phyloP scores from a whole-genome alignment of 2,329 filamentous ascomycete genomes.

The Alternaria hordeiaustralica region DNA sequence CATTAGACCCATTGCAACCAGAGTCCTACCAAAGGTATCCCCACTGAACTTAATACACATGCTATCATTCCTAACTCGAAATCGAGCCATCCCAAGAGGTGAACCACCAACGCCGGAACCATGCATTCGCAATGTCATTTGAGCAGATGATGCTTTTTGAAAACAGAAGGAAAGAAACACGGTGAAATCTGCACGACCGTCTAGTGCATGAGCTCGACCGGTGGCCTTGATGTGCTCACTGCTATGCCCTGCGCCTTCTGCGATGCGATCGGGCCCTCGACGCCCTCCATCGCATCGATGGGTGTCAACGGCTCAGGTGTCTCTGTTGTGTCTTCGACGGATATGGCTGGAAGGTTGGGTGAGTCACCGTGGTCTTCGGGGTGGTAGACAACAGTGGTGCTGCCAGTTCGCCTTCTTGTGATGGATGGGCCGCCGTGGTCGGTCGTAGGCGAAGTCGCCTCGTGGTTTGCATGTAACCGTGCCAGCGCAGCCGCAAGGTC shows the following conservation, averaged over 20 bases:
- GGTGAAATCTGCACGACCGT: neutral
- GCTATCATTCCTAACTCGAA: constrained; percentile 1
- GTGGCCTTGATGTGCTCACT: constrained; percentile 46
- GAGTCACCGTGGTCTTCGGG: constrained; percentile 67
- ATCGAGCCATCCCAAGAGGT: neutral
- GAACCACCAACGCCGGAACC: constrained; percentile 32
- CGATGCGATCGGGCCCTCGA: constrained; percentile 44
- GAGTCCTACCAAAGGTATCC: neutral
- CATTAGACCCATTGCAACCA: neutral
- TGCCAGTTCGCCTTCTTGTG: constrained; percentile 53
- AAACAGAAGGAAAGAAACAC: constrained; percentile 13
- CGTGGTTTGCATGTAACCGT: constrained; percentile 55
- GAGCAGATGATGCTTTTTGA: constrained; percentile 23
- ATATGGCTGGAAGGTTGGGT: constrained; percentile 66
- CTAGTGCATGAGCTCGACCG: constrained; percentile 49
- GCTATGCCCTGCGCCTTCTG: constrained; percentile 44
- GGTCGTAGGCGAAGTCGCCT: constrained; percentile 35
- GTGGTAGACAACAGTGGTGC: constrained; percentile 67
- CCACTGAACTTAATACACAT: neutral
- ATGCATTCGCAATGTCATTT: constrained; percentile 19
- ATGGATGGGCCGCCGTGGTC: constrained; percentile 26
- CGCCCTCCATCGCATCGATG: constrained; percentile 50
- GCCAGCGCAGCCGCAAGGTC: constrained; percentile 65
- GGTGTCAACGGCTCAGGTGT: constrained; percentile 57
- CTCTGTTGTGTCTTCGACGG: constrained; percentile 66